phyloP scores from a whole-genome alignment of 1,284 basidiomycete species.

The Cutaneotrichosporon curvatum region DNA sequence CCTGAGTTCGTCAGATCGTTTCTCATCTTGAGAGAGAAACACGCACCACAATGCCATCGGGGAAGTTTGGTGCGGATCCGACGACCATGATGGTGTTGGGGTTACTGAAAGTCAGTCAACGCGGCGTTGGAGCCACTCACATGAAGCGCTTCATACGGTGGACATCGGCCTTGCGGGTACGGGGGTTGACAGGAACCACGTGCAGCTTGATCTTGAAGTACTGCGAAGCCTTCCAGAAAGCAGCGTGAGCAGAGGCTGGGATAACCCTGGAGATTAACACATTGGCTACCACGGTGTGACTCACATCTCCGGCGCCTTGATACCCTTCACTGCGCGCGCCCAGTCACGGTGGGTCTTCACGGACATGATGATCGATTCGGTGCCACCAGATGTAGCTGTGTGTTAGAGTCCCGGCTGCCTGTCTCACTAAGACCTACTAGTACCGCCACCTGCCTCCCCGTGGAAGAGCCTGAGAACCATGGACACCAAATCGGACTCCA shows the following conservation, averaged over 20 bases:
- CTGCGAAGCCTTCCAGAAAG: slow-evolving; percentile 85
- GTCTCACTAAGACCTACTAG: slow-evolving; percentile 53
- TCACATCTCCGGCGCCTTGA: slow-evolving; percentile 87
- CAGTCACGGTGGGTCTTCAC: slow-evolving; percentile 92
- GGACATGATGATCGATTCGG: slow-evolving; percentile 80
- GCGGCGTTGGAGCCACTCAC: slow-evolving; percentile 49
- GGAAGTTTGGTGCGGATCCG: slow-evolving; percentile 86
- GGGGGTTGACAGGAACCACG: slow-evolving; percentile 73
- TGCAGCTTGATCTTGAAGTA: slow-evolving; percentile 93
- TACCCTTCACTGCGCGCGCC: slow-evolving; percentile 75
- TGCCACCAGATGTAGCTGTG: slow-evolving; percentile 79
- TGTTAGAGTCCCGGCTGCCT: no score
- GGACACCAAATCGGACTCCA: slow-evolving; percentile 95
- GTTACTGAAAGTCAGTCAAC: slow-evolving; percentile 29
- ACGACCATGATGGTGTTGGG: slow-evolving; percentile 60
- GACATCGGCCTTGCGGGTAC: slow-evolving; percentile 73
- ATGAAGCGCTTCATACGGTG: slow-evolving; percentile 73
- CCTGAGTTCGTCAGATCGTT: slow-evolving; percentile 41
- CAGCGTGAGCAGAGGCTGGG: slow-evolving; percentile 80
- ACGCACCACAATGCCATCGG: slow-evolving; percentile 65
- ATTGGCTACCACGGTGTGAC: slow-evolving; percentile 26
- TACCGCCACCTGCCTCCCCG: slow-evolving; percentile 74
- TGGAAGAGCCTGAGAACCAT: slow-evolving; percentile 87
- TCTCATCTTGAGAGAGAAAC: no score
- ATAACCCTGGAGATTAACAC: slow-evolving; percentile 54